These are phyloP conservation scores for Epichloe aotearoae DNA, from an alignment of 2,329 filamentous ascomycete genomes.

Conservation along the genomic window DNA sequence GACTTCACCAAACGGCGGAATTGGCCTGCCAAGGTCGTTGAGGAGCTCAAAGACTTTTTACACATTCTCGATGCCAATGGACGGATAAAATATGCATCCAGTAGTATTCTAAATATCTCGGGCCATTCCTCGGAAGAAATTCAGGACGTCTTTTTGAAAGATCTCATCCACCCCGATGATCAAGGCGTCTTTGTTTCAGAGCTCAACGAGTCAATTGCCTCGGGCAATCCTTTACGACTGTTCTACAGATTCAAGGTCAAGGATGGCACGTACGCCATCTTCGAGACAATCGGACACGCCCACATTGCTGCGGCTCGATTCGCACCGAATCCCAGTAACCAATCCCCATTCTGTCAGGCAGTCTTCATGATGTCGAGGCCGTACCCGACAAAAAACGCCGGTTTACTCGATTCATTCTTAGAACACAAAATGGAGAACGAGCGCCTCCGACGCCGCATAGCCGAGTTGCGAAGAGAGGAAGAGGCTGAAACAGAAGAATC, in stretches of 20 bases:
- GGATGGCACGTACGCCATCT: constrained; percentile 62
- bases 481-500: constrained; percentile 62
- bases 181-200: constrained; percentile 71
- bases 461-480: constrained; percentile 75
- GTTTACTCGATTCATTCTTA: constrained; percentile 78
- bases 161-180: constrained; percentile 80
- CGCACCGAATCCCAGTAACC: constrained; percentile 48
- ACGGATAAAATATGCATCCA: constrained; percentile 73
- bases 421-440: constrained; percentile 97
- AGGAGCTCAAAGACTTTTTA: constrained; percentile 80
- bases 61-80: constrained; percentile 79
- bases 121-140: constrained; percentile 63
- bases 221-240: constrained; percentile 64
- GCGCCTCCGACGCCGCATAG: constrained; percentile 68
- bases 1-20: constrained; percentile 51
- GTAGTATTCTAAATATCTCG: constrained; percentile 59
- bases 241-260: constrained; percentile 74
- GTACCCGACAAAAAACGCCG: constrained; percentile 79
- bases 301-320: constrained; percentile 64
- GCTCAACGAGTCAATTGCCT: constrained; percentile 78
- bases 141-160: constrained; percentile 60
- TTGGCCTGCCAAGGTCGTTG: constrained; percentile 80
- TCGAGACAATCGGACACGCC: constrained; percentile 86
- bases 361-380: constrained; percentile 89
- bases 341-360: constrained; percentile 64